Percentiles rank a stretch among this genome's conserved stretches.
phyloP scores from a whole-genome alignment of 441 rosid species.

The Euphorbia neoarborescens region DNA sequence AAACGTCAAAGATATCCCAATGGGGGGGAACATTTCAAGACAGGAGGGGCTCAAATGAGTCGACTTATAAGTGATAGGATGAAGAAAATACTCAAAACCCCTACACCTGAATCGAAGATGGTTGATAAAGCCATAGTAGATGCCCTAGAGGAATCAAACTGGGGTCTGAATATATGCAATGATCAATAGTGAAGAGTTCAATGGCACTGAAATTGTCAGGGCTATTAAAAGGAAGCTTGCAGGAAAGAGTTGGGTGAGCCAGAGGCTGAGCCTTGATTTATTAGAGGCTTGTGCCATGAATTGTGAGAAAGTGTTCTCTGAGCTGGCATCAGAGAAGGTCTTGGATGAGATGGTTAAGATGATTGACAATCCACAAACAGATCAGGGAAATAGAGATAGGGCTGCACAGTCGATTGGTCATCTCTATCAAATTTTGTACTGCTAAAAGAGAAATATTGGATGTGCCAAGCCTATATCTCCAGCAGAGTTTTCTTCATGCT shows the following conservation, averaged over 20 bases:
- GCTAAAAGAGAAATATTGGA: neutral
- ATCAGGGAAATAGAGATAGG: conserved; percentile 42
- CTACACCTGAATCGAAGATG: conserved; percentile 66
- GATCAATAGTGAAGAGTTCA: conserved; percentile 63
- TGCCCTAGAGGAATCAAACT: conserved; percentile 58
- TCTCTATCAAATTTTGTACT: neutral
- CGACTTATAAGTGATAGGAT: conserved; percentile 63
- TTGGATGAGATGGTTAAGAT: conserved; percentile 85
- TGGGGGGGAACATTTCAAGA: conserved; percentile 74
- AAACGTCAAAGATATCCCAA: conserved; percentile 55
- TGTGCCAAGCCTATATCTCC: neutral
- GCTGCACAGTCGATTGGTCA: conserved; percentile 51
- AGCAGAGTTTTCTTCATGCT: neutral
- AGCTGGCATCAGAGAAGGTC: conserved; percentile 67
- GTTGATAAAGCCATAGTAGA: conserved; percentile 81
- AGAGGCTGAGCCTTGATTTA: conserved; percentile 65
- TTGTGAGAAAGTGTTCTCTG: conserved; percentile 74
- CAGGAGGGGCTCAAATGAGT: conserved; percentile 73
- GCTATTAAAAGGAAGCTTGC: conserved; percentile 66
- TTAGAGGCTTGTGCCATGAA: conserved; percentile 70
- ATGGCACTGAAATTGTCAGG: conserved; percentile 53
- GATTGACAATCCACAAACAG: conserved; percentile 50
- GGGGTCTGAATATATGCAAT: conserved; percentile 83
- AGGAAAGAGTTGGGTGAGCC: conserved; percentile 46
- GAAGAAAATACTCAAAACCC: conserved; percentile 73